Conservation (phyloP, 371 early-diverging fungal genomes). For the Mucor plumbeus region DNA sequence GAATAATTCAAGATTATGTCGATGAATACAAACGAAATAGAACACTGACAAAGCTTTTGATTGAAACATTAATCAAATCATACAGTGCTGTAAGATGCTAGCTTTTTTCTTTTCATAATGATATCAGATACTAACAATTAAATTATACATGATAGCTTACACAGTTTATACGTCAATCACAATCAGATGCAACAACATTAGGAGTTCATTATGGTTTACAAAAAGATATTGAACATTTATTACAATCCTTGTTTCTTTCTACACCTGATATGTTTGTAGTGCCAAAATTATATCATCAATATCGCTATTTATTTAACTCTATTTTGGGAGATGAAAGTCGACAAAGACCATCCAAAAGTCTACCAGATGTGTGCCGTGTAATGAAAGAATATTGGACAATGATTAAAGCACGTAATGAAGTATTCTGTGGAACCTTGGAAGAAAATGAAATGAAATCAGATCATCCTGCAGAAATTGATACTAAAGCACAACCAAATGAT, state of each 20-base stretch:
- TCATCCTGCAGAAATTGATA: not conserved
- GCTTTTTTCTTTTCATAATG: not conserved
- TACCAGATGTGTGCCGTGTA: conserved; percentile 36
- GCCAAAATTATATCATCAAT: conserved; percentile 58
- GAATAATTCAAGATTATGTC: conserved; percentile 66
- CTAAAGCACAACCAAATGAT: not conserved
- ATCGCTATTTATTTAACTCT: conserved; percentile 40
- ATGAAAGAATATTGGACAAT: conserved; percentile 49
- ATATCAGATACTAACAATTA: too few relatives aligned
- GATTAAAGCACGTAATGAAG: conserved; percentile 54
- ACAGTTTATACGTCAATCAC: conserved; percentile 17
- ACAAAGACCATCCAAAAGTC: conserved; percentile 11
- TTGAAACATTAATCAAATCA: conserved; percentile 62
- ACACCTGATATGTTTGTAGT: conserved; percentile 72
- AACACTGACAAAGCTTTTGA: conserved; percentile 69
- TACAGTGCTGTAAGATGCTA: conserved; percentile 56
- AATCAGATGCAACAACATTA: conserved; percentile 22
- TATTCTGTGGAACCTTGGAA: conserved; percentile 50
- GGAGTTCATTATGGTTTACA: conserved; percentile 51
- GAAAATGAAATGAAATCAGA: conserved; percentile 32
- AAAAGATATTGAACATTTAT: conserved; percentile 57
- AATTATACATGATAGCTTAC: conserved; percentile 1
- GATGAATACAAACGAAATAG: conserved; percentile 71
- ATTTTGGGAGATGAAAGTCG: conserved; percentile 39
- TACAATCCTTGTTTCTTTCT: conserved; percentile 66